phyloP scores from a whole-genome alignment of 345 rosid genomes.

The Aquilaria yunnanensis region DNA sequence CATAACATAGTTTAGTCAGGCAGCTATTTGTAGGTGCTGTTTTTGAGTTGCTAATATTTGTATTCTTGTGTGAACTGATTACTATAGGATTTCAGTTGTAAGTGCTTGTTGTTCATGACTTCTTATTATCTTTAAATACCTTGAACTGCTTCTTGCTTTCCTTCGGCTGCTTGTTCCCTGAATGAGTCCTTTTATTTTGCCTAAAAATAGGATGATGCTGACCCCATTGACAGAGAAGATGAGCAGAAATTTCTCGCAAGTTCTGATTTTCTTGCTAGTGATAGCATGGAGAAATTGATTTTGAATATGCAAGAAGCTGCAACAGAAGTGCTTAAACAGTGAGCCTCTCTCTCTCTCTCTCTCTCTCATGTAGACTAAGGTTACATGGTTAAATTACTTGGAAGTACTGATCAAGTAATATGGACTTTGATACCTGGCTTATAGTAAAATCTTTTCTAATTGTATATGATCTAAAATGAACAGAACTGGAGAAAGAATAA shows the following conservation, averaged over 20 bases:
- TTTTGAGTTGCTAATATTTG: no score
- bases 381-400: not conserved
- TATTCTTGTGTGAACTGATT: no score
- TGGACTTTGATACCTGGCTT: not conserved
- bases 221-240: slow-evolving; percentile 67
- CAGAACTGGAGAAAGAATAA: no score
- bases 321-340: slow-evolving; percentile 76
- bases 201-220: slow-evolving; percentile 52
- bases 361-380: not conserved
- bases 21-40: no score
- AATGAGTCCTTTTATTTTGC: slow-evolving; percentile 1
- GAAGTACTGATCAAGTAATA: no score
- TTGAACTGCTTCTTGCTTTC: no score
- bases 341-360: slow-evolving; percentile 10
- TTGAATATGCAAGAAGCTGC: slow-evolving; percentile 57
- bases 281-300: slow-evolving; percentile 52
- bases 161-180: not conserved
- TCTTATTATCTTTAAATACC: no score
- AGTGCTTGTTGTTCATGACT: no score
- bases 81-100: no score
- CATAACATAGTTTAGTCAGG: no score
- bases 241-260: slow-evolving; percentile 69
- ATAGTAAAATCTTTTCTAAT: not conserved
- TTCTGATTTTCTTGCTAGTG: slow-evolving; percentile 74
- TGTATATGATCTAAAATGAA: no score